These are phyloP conservation scores for Xylariaceae sp. DNA, from an alignment of 2,329 filamentous ascomycete species.

Conservation along the genomic window DNA sequence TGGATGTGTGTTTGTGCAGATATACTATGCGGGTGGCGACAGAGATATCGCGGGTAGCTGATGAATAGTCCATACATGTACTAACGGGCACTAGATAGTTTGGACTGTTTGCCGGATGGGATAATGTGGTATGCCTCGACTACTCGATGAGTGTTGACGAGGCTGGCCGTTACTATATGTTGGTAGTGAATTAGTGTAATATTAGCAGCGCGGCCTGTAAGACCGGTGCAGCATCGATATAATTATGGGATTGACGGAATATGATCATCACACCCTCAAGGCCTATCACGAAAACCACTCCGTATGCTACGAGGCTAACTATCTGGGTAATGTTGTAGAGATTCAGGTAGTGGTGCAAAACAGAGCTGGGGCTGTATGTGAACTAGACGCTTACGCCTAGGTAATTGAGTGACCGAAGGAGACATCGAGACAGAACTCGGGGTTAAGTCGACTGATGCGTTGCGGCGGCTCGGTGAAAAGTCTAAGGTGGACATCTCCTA, in stretches of 20 bases:
- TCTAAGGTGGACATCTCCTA: background rate
- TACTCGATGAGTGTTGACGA: background rate
- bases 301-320: no score
- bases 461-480: background rate
- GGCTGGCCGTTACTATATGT: background rate
- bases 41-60: background rate
- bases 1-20: background rate
- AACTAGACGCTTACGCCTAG: no score
- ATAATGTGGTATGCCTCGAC: no score
- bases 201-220: background rate
- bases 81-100: background rate
- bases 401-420: no score
- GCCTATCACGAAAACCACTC: no score
- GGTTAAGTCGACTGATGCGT: background rate
- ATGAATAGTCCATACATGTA: background rate
- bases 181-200: background rate
- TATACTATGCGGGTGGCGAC: background rate
- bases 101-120: background rate
- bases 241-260: background rate
- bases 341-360: no score
- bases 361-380: no score
- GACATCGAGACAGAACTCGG: background rate
- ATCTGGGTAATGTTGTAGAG: background rate
- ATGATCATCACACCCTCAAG: no score
- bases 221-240: background rate